Percentiles rank a stretch among this genome's conserved stretches.
Conservation (phyloP, 2,329 filamentous ascomycete genomes). For the Cucurbitaria berberidis region DNA sequence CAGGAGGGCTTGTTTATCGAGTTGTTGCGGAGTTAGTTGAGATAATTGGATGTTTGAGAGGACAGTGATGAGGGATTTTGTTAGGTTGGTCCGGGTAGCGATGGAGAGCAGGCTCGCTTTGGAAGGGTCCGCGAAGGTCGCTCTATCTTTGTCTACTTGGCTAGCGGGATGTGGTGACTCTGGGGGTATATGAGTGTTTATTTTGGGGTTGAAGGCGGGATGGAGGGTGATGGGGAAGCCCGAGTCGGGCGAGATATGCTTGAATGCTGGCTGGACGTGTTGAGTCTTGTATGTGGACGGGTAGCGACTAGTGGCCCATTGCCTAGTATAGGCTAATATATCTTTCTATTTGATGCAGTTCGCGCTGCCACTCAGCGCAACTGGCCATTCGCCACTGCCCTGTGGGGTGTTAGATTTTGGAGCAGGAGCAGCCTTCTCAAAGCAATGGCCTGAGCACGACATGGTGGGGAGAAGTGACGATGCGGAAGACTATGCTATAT, state of each 20-base stretch:
- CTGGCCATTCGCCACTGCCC: too few relatives aligned
- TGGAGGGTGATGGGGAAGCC: conserved; percentile 56
- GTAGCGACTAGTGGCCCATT: too few relatives aligned
- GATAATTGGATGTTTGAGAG: conserved; percentile 49
- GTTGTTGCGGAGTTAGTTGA: conserved; percentile 48
- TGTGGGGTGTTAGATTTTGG: too few relatives aligned
- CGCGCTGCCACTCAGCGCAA: too few relatives aligned
- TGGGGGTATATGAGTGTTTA: not conserved
- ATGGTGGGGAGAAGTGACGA: not conserved
- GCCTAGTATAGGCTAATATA: too few relatives aligned
- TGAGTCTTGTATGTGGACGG: too few relatives aligned
- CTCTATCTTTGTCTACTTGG: conserved; percentile 27
- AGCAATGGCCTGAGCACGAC: not conserved
- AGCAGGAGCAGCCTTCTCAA: too few relatives aligned
- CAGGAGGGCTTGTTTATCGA: conserved; percentile 63
- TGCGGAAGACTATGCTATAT: not conserved
- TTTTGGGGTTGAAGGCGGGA: conserved; percentile 28
- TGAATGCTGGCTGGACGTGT: too few relatives aligned
- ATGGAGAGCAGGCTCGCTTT: conserved; percentile 35
- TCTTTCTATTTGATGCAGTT: too few relatives aligned
- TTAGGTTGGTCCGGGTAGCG: conserved; percentile 8
- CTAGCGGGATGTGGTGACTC: not conserved
- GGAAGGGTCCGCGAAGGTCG: conserved; percentile 52
- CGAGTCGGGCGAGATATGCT: conserved; percentile 59
- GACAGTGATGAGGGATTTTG: conserved; percentile 28